Conservation (phyloP, 2,329 filamentous ascomycete genomes). For the Xylogone sp. region DNA sequence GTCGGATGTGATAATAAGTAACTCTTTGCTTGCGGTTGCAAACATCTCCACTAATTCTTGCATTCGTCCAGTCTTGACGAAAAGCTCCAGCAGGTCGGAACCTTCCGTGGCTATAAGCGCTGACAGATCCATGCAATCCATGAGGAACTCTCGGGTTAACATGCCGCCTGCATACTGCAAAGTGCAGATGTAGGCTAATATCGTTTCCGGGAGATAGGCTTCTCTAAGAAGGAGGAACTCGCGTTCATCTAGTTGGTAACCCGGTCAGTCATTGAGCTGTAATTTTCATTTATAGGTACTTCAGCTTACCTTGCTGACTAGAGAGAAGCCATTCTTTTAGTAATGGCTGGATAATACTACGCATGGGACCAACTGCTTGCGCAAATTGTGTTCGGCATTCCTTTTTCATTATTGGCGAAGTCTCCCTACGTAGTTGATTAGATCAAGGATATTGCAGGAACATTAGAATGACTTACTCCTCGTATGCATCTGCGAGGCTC, state of each 20-base stretch:
- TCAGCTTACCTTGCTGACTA: constrained; percentile 17
- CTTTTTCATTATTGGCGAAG: constrained; percentile 28
- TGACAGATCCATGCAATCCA: constrained; percentile 85
- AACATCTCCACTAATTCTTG: constrained; percentile 73
- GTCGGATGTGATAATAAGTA: constrained; percentile 45
- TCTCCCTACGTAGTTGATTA: constrained; percentile 5
- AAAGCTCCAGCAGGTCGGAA: constrained; percentile 61
- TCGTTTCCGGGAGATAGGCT: constrained; percentile 78
- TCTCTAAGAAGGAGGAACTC: constrained; percentile 65
- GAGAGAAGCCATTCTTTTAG: constrained; percentile 58
- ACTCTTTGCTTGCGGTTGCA: constrained; percentile 40
- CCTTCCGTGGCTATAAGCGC: constrained; percentile 68
- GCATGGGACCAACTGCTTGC: constrained; percentile 49
- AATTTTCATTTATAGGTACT: no score
- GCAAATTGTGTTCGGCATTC: constrained; percentile 53
- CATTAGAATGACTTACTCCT: constrained; percentile 1
- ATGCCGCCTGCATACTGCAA: constrained; percentile 75
- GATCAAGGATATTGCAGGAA: background rate
- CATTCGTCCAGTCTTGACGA: constrained; percentile 64
- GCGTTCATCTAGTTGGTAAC: constrained; percentile 54
- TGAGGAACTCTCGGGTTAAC: constrained; percentile 70
- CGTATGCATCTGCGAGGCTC: constrained; percentile 4
- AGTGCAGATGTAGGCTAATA: constrained; percentile 78
- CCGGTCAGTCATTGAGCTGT: no score
- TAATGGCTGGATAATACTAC: constrained; percentile 56